Base-by-base conservation (phyloP, 176 grass and related monocot species). In the Puya raimondii region DNA sequence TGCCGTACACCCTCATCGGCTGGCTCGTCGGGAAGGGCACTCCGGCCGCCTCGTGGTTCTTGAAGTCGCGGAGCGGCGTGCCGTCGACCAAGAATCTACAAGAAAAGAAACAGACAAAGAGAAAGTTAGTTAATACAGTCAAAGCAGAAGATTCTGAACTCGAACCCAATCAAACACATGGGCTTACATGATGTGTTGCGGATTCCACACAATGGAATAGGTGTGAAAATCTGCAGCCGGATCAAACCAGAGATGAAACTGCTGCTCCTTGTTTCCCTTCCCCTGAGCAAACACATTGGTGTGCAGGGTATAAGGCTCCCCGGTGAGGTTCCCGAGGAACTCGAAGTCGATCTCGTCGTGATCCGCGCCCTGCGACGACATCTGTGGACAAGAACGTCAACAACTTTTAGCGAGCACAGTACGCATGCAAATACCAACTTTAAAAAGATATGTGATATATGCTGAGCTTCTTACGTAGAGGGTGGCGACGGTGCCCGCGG, bases 271-370 rank as follows among this genome's bases (percentile, higher is more conserved):
- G 15, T 17, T 77, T 49, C 91, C 91, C n/a, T 85, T 81, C 12
- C 91, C 91, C 52, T 88, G 74, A 64, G 82, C 76, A 58, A 80
- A 96, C 47, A 96, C 85, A 81, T 96, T 96, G 7, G 91, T 96
- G 79, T 96, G 91, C 64, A 96, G 58, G 4, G 82, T 91, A 73
- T 91, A 96, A 0, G 91, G 91, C 9, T 91, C 51, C 6, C 91
- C 87, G 67, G 68, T 81, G 26, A 71, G 50, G 79, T 96, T 96
- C 0, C 91, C 91, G 15, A 96, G 56, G 73, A 96, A 96, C 80
- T 96, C 91, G 63, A 96, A 84, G 83, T 96, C 91, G 18, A 96
- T 80, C 78, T 95, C 87, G 63, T 95, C 91, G 70, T 95, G 91
- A 1, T 64, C 14, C 26, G 79, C 70, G 0, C 85, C 88, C 71